These are phyloP conservation scores for Trichosporon inkin DNA, from an alignment of 1,284 basidiomycete species.

Conservation along the genomic window DNA sequence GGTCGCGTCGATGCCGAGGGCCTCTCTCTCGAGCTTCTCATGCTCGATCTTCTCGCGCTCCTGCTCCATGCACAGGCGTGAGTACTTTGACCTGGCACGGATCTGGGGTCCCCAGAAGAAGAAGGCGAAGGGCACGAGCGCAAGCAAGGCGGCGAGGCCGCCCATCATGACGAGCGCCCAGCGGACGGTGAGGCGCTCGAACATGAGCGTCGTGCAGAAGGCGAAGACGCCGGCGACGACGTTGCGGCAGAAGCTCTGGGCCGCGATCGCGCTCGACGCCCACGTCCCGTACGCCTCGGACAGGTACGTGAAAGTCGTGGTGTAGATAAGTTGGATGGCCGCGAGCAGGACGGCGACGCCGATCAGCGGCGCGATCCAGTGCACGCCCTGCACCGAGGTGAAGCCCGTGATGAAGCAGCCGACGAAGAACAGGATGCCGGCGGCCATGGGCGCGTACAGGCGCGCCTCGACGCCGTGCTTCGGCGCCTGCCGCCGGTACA, in stretches of 20 bases:
- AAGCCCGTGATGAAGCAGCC: conserved; percentile 58
- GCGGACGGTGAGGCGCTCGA: conserved; percentile 16
- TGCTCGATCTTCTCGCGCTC: conserved; percentile 34
- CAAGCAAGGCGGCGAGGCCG: conserved; percentile 21
- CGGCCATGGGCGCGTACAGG: conserved; percentile 63
- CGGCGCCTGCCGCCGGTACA: conserved; percentile 61
- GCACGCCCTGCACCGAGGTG: conserved; percentile 32
- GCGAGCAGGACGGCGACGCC: conserved; percentile 57
- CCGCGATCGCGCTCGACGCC: conserved; percentile 27
- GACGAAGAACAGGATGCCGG: conserved; percentile 60
- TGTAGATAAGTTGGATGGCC: conserved; percentile 33
- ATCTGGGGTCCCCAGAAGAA: conserved; percentile 42
- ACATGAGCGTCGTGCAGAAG: conserved; percentile 23
- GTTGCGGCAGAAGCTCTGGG: conserved; percentile 31
- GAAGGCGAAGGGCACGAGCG: conserved; percentile 42
- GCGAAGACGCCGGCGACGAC: conserved; percentile 26
- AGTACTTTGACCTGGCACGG: conserved; percentile 35
- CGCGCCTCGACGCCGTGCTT: conserved; percentile 67
- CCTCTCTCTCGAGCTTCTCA: conserved; percentile 22
- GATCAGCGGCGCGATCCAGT: conserved; percentile 47
- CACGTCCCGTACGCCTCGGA: conserved; percentile 32
- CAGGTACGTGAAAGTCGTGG: conserved; percentile 33
- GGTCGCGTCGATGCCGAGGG: conserved; percentile 10
- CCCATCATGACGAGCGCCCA: conserved; percentile 21
- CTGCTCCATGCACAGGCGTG: conserved; percentile 39